Percentiles rank a stretch among this genome's conserved stretches.
Evolutionary conservation across 306 rosid species (phyloP).

Genomic region (Luffa aegyptiaca): DNA sequence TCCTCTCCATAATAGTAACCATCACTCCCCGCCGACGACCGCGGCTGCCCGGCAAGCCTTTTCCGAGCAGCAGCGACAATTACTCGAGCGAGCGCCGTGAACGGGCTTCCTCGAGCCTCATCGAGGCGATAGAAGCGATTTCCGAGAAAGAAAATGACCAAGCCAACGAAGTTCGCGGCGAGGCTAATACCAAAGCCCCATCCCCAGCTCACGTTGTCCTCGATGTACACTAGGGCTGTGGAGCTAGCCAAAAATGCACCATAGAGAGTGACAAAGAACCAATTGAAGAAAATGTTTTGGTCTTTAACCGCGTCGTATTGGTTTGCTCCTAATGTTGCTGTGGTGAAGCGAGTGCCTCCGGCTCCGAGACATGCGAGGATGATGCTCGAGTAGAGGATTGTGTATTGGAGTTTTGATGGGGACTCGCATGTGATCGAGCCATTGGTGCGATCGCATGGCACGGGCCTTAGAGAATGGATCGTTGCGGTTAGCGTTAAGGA

Average conservation of each 20-base stretch:
- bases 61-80: conserved; percentile 25
- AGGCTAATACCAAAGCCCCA: conserved; percentile 26
- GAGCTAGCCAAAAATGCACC: conserved; percentile 11
- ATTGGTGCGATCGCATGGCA: conserved; percentile 5
- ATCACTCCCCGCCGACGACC: background rate
- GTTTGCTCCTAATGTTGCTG: conserved; percentile 33
- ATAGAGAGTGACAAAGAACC: conserved; percentile 27
- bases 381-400: conserved; percentile 18
- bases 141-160: conserved; percentile 19
- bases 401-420: conserved; percentile 25
- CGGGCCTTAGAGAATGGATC: conserved; percentile 19
- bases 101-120: conserved; percentile 32
- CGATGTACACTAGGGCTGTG: conserved; percentile 21
- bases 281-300: conserved; percentile 25
- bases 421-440: conserved; percentile 4
- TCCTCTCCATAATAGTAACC: conserved; percentile 13
- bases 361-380: conserved; percentile 18
- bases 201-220: conserved; percentile 35
- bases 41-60: background rate
- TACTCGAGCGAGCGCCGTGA: conserved; percentile 23
- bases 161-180: background rate
- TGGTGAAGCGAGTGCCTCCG: conserved; percentile 34
- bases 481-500: conserved; percentile 19
- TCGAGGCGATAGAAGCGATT: conserved; percentile 18
- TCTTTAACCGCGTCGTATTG: conserved; percentile 17